Conservation (phyloP, 805 yeast genomes). For the Zygotorulaspora florentina region DNA sequence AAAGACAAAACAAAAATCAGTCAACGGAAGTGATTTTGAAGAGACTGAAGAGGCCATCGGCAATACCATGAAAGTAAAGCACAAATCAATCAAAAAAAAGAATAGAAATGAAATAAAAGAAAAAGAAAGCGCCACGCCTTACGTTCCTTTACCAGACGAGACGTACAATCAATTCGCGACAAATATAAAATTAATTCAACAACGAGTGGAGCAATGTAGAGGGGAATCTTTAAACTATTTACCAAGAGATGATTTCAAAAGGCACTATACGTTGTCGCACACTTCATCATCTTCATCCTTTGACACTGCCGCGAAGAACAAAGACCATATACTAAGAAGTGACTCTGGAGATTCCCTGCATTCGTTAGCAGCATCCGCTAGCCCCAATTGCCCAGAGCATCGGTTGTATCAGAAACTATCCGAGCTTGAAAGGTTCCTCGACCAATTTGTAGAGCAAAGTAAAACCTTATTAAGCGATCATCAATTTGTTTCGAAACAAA, state of each 20-base stretch:
- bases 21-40: not conserved
- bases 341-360: conserved; percentile 10
- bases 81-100: not conserved
- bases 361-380: conserved; percentile 1
- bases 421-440: conserved; percentile 24
- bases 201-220: conserved; percentile 29
- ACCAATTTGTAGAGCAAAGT: conserved; percentile 23
- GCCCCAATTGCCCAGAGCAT: conserved; percentile 13
- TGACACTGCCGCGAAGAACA: conserved; percentile 1
- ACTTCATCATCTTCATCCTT: conserved; percentile 20
- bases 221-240: conserved; percentile 24
- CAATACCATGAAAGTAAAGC: not conserved
- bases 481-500: conserved; percentile 12
- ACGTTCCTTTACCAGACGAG: conserved; percentile 21
- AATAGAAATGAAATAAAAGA: not conserved
- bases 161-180: conserved; percentile 18
- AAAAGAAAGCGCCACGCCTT: not conserved
- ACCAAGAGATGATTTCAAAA: conserved; percentile 5
- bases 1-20: conserved; percentile 2
- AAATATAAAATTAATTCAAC: conserved; percentile 24
- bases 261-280: conserved; percentile 1
- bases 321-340: conserved; percentile 1
- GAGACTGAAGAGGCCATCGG: not conserved
- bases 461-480: conserved; percentile 20
- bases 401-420: conserved; percentile 24